phyloP scores from a whole-genome alignment of 345 rosid species.

The Viola odorata region DNA sequence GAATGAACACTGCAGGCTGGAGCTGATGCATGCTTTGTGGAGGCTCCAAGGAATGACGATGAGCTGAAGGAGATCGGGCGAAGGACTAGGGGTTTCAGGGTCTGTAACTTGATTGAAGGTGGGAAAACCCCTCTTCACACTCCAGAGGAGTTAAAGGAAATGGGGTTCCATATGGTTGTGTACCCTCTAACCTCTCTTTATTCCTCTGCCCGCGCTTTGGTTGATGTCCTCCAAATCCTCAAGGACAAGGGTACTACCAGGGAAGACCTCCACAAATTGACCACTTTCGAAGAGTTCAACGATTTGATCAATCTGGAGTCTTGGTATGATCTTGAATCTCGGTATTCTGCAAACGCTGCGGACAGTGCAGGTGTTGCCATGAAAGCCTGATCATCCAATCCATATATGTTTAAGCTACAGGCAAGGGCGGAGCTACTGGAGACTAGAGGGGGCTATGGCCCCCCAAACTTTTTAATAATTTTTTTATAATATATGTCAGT shows the following conservation, averaged over 20 bases:
- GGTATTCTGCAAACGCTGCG: conserved; percentile 11
- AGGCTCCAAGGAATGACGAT: conserved; percentile 44
- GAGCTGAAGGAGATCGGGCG: conserved; percentile 40
- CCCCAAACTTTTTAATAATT: no score
- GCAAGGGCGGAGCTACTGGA: no score
- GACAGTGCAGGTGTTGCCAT: no score
- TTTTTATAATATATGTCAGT: no score
- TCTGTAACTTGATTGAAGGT: conserved; percentile 53
- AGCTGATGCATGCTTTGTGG: conserved; percentile 51
- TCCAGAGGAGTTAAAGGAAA: conserved; percentile 43
- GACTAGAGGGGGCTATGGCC: no score
- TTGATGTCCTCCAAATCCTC: conserved; percentile 38
- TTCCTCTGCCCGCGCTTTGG: conserved; percentile 37
- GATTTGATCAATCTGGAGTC: conserved; percentile 36
- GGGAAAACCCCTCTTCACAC: conserved; percentile 46
- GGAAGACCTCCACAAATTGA: conserved; percentile 36
- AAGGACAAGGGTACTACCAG: conserved; percentile 37
- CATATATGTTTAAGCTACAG: no score
- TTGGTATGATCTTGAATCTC: conserved; percentile 41
- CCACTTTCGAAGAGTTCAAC: conserved; percentile 42
- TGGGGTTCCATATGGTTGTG: conserved; percentile 42
- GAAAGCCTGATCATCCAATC: no score
- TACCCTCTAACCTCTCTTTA: conserved; percentile 34
- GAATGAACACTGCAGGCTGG: conserved; percentile 27
- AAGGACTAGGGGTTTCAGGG: conserved; percentile 35